Evolutionary conservation across 1,284 basidiomycete genomes (phyloP), one percentile per base, ranked within the genome.

Genomic region (Apiotrichum sp.): DNA sequence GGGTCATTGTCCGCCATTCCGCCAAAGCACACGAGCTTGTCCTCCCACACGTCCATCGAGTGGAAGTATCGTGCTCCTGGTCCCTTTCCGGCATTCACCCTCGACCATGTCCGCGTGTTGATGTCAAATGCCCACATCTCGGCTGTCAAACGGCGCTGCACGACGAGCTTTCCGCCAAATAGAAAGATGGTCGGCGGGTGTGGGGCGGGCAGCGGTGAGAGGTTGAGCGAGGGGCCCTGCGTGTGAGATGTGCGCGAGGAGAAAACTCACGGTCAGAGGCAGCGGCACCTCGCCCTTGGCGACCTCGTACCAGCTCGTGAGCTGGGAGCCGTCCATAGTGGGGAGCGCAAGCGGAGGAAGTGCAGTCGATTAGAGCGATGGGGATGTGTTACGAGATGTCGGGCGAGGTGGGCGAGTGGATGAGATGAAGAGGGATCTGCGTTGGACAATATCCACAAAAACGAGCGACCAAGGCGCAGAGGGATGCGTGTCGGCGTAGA

Each of bases 71-170:
- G 83, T 38, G 88, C 82, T 50, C 83, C 81, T 0, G 90, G 70
- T n/a, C 68, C 72, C 3, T 55, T 47, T 5, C 71, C 80, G n/a
- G 84, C 80, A 2, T 78, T 74, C 6, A 92, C 72, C 66, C 80
- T 84, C 62, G 86, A 82, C 92, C 92, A 96, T 14, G 79, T 77
- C 66, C 87, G 85, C 1, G 85, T 84, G 59, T 84, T 79, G 62
- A 95, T 78, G 77, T 93, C 86, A 70, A 96, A 89, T 43, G 84
- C 79, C 77, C 91, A 93, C 69, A 95, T 83, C 75, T 93, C 89
- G 33, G 86, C 83, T 45, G 91, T 86, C 85, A 95, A 89, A 60
- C 86, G 82, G 35, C 90, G 85, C 60, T 88, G 87, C 5, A 87
- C 83, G 54, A 93, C 90, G 51, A 91, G 78, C 49, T 92, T 83